phyloP scores from a whole-genome alignment of 108 stramenopile species.

The Skeletonema potamos region DNA sequence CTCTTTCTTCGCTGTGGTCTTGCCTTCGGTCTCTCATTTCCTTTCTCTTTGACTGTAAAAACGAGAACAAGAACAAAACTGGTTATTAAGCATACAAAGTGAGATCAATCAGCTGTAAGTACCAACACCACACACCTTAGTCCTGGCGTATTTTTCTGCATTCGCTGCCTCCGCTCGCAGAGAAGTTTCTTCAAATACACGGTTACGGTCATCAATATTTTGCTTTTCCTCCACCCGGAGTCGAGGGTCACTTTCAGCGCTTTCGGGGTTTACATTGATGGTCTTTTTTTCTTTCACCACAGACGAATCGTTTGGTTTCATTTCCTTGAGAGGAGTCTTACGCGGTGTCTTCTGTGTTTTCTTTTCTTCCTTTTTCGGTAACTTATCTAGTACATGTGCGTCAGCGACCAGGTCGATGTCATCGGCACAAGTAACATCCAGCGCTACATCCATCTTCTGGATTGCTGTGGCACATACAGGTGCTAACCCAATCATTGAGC shows the following conservation, averaged over 20 bases:
- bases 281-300: neutral
- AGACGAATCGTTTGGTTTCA: neutral
- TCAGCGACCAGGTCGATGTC: neutral
- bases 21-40: conserved; percentile 47
- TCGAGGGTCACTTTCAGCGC: neutral
- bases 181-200: neutral
- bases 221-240: neutral
- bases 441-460: neutral
- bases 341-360: neutral
- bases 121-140: conserved; percentile 24
- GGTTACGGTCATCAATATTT: neutral
- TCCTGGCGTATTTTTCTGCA: conserved; percentile 29
- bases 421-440: conserved; percentile 10
- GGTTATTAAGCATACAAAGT: neutral
- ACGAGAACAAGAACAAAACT: neutral
- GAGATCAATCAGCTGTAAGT: neutral
- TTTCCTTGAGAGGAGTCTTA: neutral
- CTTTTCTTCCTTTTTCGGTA: neutral
- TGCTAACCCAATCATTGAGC: conserved; percentile 70
- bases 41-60: conserved; percentile 35
- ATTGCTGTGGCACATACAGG: neutral
- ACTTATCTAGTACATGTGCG: neutral
- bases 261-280: neutral
- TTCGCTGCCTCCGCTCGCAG: neutral
- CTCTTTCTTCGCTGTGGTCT: conserved; percentile 35